phyloP scores from a whole-genome alignment of 495 filamentous ascomycete genomes.

The Achaetomiella virescens region DNA sequence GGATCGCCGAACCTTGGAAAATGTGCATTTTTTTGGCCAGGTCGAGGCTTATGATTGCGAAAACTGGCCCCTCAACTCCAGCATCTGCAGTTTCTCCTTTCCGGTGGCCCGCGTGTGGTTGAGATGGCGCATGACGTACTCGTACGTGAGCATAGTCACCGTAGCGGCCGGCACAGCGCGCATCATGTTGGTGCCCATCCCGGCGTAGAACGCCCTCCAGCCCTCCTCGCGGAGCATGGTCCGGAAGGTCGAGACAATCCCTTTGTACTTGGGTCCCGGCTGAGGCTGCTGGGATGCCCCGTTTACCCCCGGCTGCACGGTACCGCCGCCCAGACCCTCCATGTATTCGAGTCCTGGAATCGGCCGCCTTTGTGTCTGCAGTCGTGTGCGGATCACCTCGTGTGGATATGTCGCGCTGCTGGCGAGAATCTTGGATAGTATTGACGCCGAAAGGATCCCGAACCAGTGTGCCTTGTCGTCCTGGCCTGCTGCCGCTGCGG shows the following conservation, averaged over 20 bases:
- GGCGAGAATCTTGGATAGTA: conserved; percentile 89
- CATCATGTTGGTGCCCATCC: conserved; percentile 97
- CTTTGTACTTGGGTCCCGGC: conserved; percentile 59
- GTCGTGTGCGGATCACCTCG: conserved; percentile 83
- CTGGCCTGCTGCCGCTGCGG: conserved; percentile 37
- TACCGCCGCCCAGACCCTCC: conserved; percentile 51
- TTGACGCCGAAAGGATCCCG: conserved; percentile 81
- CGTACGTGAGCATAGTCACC: conserved; percentile 96
- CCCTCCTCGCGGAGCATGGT: conserved; percentile 88
- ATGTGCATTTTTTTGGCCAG: too few relatives aligned
- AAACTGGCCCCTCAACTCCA: background rate
- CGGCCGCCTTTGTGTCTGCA: conserved; percentile 77
- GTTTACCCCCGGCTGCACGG: background rate
- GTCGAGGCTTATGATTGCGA: background rate
- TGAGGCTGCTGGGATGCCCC: conserved; percentile 3
- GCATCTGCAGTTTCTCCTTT: conserved; percentile 23
- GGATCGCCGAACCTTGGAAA: too few relatives aligned
- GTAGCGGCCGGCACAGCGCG: conserved; percentile 90
- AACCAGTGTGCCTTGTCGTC: conserved; percentile 42
- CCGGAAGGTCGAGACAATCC: conserved; percentile 72
- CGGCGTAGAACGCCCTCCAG: conserved; percentile 94
- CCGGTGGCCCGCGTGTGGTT: conserved; percentile 31
- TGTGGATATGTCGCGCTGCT: conserved; percentile 96
- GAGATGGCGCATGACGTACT: conserved; percentile 64
- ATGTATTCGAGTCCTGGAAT: conserved; percentile 55